A percentile compares a stretch with the other conserved stretches of the same genome.
These are phyloP conservation scores for Xylariomycetidae sp. DNA, from an alignment of 2,329 filamentous ascomycete genomes.

Conservation along the genomic window DNA sequence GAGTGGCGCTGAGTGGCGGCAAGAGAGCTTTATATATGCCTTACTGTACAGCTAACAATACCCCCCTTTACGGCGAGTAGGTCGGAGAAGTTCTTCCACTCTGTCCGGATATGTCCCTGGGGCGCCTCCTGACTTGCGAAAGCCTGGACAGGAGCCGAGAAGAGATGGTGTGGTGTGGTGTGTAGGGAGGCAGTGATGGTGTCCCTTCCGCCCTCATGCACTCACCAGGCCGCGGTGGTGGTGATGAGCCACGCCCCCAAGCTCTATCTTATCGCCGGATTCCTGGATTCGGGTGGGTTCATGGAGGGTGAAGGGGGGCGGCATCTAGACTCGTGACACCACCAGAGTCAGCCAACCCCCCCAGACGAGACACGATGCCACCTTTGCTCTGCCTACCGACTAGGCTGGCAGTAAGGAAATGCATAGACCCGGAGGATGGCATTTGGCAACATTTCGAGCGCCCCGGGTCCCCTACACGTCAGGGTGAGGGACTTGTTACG, in stretches of 20 bases:
- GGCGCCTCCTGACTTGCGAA: slow-evolving; percentile 27
- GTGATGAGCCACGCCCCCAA: slow-evolving; percentile 15
- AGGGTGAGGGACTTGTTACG: too few species aligned
- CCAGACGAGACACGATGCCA: slow-evolving; percentile 28
- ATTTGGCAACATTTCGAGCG: slow-evolving; percentile 11
- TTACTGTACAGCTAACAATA: slow-evolving; percentile 15
- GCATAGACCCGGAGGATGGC: slow-evolving; percentile 15
- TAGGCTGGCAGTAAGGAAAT: slow-evolving; percentile 15
- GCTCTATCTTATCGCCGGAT: slow-evolving; percentile 22
- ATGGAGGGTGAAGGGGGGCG: slow-evolving; percentile 22
- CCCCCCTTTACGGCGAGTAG: slow-evolving; percentile 11
- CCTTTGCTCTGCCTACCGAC: slow-evolving; percentile 15
- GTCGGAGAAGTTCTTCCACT: slow-evolving; percentile 12
- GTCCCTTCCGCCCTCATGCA: slow-evolving; percentile 12
- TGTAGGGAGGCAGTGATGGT: slow-evolving; percentile 15
- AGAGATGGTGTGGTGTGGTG: slow-evolving; percentile 24
- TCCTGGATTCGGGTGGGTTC: slow-evolving; percentile 13
- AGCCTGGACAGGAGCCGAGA: slow-evolving; percentile 15
- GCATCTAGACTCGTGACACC: slow-evolving; percentile 27
- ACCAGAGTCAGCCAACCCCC: slow-evolving; percentile 27
- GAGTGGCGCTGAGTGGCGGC: slow-evolving; percentile 12
- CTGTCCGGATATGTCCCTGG: slow-evolving; percentile 13
- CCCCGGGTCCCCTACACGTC: neutral
- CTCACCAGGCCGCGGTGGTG: slow-evolving; percentile 18
- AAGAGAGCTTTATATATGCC: slow-evolving; percentile 14